phyloP scores from a whole-genome alignment of 192 early-diverging fungal species.

The Phlyctochytrium planicorne region DNA sequence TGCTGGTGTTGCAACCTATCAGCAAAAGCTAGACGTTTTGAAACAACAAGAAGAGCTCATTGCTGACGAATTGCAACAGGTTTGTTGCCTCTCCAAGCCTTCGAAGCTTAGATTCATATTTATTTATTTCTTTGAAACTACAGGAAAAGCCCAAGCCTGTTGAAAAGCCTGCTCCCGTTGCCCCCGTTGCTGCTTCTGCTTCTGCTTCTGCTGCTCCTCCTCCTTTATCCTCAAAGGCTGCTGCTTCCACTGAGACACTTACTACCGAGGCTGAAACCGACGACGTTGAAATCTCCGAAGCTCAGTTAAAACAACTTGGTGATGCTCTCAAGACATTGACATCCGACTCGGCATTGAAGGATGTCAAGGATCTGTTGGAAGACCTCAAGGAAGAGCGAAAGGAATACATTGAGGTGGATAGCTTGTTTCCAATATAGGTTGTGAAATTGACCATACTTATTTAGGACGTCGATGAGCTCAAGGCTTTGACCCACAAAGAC shows the following conservation, averaged over 20 bases:
- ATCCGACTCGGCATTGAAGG: conserved; percentile 43
- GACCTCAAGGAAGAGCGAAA: conserved; percentile 49
- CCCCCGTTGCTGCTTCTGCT: conserved; percentile 5
- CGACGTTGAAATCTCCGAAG: conserved; percentile 31
- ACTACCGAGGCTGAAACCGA: conserved; percentile 5
- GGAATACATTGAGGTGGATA: conserved; percentile 46
- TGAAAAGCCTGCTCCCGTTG: conserved; percentile 15
- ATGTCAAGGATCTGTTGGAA: conserved; percentile 41
- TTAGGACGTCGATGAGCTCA: conserved; percentile 54
- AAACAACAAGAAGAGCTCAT: conserved; percentile 97
- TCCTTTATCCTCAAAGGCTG: background rate
- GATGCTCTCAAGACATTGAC: conserved; percentile 49
- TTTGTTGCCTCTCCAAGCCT: no score
- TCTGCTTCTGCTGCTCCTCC: background rate
- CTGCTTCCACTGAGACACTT: background rate
- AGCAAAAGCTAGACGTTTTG: conserved; percentile 90
- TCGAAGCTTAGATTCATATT: no score
- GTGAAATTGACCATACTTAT: conserved; percentile 2
- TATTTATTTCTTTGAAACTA: no score
- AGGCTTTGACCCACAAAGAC: conserved; percentile 49
- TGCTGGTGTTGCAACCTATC: conserved; percentile 85
- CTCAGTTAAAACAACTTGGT: conserved; percentile 42
- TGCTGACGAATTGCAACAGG: conserved; percentile 90
- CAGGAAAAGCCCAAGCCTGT: no score
- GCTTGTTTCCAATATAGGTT: background rate